A percentile compares a stretch with the other conserved stretches of the same genome.
Conservation (phyloP, 2,329 filamentous ascomycete genomes). For the Coleophoma eucalyptorum region DNA sequence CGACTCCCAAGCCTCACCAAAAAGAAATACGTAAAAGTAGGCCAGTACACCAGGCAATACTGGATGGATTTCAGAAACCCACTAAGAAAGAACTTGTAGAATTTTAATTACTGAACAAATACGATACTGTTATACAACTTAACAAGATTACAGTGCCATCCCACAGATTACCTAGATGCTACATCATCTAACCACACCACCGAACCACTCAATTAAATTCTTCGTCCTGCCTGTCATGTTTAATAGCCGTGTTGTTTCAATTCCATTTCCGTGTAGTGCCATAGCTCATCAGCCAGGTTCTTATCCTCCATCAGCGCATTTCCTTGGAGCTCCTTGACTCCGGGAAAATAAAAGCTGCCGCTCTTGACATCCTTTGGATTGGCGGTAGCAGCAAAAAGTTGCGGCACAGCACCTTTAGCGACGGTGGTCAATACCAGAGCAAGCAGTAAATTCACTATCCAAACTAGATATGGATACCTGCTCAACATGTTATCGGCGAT, state of each 20-base stretch:
- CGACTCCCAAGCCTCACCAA: too few relatives aligned
- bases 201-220: too few relatives aligned
- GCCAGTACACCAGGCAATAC: too few relatives aligned
- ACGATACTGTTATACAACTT: too few relatives aligned
- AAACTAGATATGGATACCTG: not conserved
- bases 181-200: too few relatives aligned
- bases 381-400: not conserved
- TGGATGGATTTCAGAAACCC: too few relatives aligned
- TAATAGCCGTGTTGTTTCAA: not conserved
- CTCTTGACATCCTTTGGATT: not conserved
- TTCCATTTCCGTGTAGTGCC: not conserved
- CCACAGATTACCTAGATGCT: too few relatives aligned
- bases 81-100: too few relatives aligned
- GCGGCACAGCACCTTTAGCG: not conserved
- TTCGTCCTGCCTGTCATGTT: too few relatives aligned
- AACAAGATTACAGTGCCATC: too few relatives aligned
- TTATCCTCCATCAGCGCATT: not conserved
- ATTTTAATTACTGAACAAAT: too few relatives aligned
- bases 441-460: not conserved
- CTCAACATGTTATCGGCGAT: not conserved
- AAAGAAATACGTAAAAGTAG: too few relatives aligned
- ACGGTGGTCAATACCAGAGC: not conserved
- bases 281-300: not conserved
- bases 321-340: not conserved
- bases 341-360: conserved; percentile 1